Evolutionary conservation across 768 basidiomycete species (phyloP).

Genomic region (Boletus rex-veris): DNA sequence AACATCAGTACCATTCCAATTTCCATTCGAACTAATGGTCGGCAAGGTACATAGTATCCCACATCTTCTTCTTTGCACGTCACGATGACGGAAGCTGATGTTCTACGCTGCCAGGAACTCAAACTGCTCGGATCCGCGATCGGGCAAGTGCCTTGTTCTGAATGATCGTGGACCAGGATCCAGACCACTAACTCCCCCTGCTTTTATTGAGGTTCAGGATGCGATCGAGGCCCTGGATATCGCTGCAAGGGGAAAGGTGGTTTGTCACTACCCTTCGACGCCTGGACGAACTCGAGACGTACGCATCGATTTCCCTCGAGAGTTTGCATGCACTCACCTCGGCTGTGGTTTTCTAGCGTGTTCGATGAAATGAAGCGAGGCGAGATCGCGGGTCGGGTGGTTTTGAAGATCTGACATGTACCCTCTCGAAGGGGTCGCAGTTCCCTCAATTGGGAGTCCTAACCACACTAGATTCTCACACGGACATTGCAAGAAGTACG

Average conservation of each 20-base stretch:
- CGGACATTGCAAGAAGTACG: too few relatives aligned
- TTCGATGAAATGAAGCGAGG: constrained; percentile 20
- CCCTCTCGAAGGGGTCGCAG: too few relatives aligned
- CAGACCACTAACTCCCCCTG: not conserved
- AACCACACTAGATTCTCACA: too few relatives aligned
- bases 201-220: constrained; percentile 31
- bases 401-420: constrained; percentile 18
- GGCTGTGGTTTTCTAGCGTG: constrained; percentile 5
- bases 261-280: constrained; percentile 23
- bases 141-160: constrained; percentile 11
- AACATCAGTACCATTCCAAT: constrained; percentile 18
- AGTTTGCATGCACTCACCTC: not conserved
- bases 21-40: constrained; percentile 32
- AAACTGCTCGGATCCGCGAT: constrained; percentile 18
- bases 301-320: not conserved
- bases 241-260: constrained; percentile 42
- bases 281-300: constrained; percentile 30
- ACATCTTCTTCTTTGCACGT: not conserved
- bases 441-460: too few relatives aligned
- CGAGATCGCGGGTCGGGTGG: constrained; percentile 16
- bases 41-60: constrained; percentile 16
- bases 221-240: constrained; percentile 44
- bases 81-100: not conserved
- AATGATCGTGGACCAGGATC: not conserved
- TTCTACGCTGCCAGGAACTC: constrained; percentile 14